A percentile compares a stretch with the other conserved stretches of the same genome.
Evolutionary conservation across 768 basidiomycete species (phyloP).

Genomic region (Dioszegia crocea): DNA sequence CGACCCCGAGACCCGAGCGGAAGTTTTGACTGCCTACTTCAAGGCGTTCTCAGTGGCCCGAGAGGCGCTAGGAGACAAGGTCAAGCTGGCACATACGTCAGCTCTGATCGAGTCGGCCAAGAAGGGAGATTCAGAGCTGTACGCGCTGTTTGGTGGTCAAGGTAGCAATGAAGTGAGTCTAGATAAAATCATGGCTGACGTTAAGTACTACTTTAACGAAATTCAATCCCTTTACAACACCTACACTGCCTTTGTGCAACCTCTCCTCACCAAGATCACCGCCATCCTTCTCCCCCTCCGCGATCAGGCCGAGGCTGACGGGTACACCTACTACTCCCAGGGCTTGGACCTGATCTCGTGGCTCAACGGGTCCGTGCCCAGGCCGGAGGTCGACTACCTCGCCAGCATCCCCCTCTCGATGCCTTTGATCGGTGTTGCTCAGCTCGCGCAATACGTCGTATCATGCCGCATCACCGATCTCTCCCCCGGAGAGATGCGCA

Average conservation of each 20-base stretch:
- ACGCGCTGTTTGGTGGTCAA: constrained; percentile 94
- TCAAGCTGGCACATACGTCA: constrained; percentile 48
- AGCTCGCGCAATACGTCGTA: constrained; percentile 86
- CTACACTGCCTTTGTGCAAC: constrained; percentile 77
- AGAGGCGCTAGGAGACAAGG: constrained; percentile 55
- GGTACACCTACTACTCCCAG: constrained; percentile 63
- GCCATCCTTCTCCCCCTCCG: constrained; percentile 65
- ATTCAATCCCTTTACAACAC: constrained; percentile 83
- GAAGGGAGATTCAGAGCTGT: constrained; percentile 56
- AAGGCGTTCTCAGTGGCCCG: constrained; percentile 65
- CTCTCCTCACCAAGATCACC: constrained; percentile 65
- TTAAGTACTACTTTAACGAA: constrained; percentile 85
- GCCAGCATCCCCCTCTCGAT: constrained; percentile 90
- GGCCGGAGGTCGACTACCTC: constrained; percentile 77
- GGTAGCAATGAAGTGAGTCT: constrained; percentile 74
- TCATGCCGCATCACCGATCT: constrained; percentile 70
- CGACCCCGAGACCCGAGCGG: constrained; percentile 69
- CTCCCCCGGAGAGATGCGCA: constrained; percentile 73
- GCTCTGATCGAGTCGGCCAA: constrained; percentile 54
- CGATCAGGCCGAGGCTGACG: constrained; percentile 55
- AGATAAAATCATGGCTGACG: constrained; percentile 11
- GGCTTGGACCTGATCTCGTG: constrained; percentile 79
- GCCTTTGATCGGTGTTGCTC: constrained; percentile 92
- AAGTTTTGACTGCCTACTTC: constrained; percentile 75
- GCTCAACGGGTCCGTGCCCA: constrained; percentile 66